Evolutionary conservation across 352 stramenopile genomes (phyloP), one percentile per base, ranked within the genome.

Genomic region (Pythium diclinum): DNA sequence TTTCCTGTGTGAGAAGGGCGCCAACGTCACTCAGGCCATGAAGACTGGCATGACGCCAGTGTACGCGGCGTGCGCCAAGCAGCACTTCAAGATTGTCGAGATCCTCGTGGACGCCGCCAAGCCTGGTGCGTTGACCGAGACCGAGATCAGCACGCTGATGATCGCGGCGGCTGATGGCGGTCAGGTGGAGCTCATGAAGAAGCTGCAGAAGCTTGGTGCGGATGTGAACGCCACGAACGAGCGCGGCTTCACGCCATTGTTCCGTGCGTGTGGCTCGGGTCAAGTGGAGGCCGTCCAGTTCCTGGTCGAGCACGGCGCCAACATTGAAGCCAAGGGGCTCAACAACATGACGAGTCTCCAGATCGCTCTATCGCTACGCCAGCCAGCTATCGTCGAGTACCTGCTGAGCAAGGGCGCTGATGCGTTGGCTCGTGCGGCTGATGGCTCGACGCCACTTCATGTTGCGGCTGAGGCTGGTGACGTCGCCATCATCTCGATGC

Each of bases 61-160:
- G 16, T 94, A 93, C 62, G 89, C 91, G 47, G 85, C 87, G 30
- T 79, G 75, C 36, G 85, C 88, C 56, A 87, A 95, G 79, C 56
- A 70, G 54, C 63, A 74, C 47, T 71, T 63, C 55, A 32, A 30
- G 10, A 59, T 74, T 28, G 36, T 74, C 17, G 56, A 57, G 56
- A 63, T 56, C n/a, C 62, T 74, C 7, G 34, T 69, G 6, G 67
- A 69, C n/a, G 58, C 61, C 0, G 56, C 62, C 11, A 11, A 25
- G 7, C 21, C 48, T n/a, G 34, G 28, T 17, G 54, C 67, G 30
- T 67, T 69, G 21, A 51, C 52, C 0, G 1, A 53, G 7, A 19
- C 32, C n/a, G 61, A 74, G 47, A 54, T 74, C 42, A 67, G 36
- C 30, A 73, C 67, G 44, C 61, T 73, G 25, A 65, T 73, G 67